A percentile compares a stretch with the other conserved stretches of the same genome.
phyloP scores from a whole-genome alignment of 768 basidiomycete species.

The Lepiota brunneoincarnata region DNA sequence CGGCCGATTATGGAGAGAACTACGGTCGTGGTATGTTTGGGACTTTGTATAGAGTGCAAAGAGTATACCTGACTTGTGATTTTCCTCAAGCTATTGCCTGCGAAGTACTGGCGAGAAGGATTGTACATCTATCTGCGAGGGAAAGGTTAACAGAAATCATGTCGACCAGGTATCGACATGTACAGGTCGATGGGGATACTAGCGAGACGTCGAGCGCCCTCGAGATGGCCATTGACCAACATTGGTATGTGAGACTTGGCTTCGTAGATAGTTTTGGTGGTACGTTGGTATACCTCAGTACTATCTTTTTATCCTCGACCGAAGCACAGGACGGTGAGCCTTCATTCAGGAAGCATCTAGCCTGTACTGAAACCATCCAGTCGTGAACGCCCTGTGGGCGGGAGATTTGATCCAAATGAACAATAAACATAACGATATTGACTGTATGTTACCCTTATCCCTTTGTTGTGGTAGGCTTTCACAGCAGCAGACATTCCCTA shows the following conservation, averaged over 20 bases:
- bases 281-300: slow-evolving; percentile 35
- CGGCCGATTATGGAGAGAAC: slow-evolving; percentile 88
- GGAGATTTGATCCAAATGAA: slow-evolving; percentile 81
- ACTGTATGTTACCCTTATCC: slow-evolving; percentile 46
- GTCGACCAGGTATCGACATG: slow-evolving; percentile 73
- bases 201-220: slow-evolving; percentile 76
- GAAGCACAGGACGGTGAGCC: slow-evolving; percentile 77
- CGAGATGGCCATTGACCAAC: slow-evolving; percentile 89
- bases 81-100: slow-evolving; percentile 63
- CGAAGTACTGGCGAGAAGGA: slow-evolving; percentile 78
- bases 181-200: slow-evolving; percentile 70
- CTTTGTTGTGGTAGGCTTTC: not conserved
- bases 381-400: slow-evolving; percentile 78
- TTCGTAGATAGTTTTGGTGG: not conserved
- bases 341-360: not conserved
- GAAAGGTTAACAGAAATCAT: slow-evolving; percentile 71
- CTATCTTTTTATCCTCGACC: slow-evolving; percentile 80
- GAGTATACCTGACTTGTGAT: not conserved
- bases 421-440: slow-evolving; percentile 71
- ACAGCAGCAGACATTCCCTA: slow-evolving; percentile 63
- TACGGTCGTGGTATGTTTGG: slow-evolving; percentile 60
- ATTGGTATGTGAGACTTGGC: slow-evolving; percentile 52
- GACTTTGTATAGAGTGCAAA: slow-evolving; percentile 4
- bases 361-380: slow-evolving; percentile 32
- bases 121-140: slow-evolving; percentile 65